These are phyloP conservation scores for Rubia occidens DNA, from an alignment of 305 asterid genomes.

Conservation along the genomic window DNA sequence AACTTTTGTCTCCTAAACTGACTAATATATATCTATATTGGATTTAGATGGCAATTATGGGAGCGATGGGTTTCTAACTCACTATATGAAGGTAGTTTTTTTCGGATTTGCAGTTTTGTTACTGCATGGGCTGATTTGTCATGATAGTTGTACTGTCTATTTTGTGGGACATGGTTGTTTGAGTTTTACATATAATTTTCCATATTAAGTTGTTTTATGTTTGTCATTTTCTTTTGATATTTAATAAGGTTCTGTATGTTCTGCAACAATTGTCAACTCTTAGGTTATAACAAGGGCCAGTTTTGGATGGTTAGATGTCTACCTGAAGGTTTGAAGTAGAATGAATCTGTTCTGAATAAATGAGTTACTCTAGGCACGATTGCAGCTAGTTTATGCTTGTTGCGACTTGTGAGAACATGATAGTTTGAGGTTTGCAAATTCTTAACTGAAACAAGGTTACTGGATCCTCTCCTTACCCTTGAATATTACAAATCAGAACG, in stretches of 20 bases:
- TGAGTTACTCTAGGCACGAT: not conserved
- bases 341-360: not conserved
- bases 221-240: not conserved
- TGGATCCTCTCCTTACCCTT: not conserved
- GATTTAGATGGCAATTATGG: slow-evolving; percentile 52
- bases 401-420: not conserved
- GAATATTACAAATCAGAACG: not conserved
- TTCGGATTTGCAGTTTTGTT: not conserved
- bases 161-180: not conserved
- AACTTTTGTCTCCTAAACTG: not conserved
- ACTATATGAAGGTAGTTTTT: slow-evolving; percentile 79
- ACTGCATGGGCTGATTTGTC: not conserved
- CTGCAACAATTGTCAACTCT: not conserved
- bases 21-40: slow-evolving; percentile 11
- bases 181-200: not conserved
- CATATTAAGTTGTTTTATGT: not conserved
- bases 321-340: not conserved
- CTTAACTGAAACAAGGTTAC: not conserved
- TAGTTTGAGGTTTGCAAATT: not conserved
- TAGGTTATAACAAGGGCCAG: not conserved
- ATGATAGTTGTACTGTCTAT: not conserved
- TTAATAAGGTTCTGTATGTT: not conserved
- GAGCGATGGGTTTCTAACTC: slow-evolving; percentile 68
- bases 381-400: not conserved
- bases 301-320: not conserved